phyloP scores from a whole-genome alignment of 78 protist species.

The Dictyostelium intermedium region DNA sequence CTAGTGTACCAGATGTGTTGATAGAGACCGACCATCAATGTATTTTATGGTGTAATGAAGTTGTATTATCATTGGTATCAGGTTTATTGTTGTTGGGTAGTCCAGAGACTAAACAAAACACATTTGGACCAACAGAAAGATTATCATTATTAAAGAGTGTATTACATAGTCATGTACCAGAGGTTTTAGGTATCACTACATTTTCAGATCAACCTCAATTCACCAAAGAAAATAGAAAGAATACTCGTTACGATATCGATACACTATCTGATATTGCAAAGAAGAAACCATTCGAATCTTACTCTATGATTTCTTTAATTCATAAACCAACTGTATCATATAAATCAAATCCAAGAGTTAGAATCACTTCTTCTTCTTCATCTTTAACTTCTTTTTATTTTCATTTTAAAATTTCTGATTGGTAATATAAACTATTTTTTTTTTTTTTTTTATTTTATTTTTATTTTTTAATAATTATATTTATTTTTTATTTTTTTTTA shows the following conservation, averaged over 20 bases:
- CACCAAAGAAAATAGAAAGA: background rate
- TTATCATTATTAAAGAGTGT: background rate
- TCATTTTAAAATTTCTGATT: conserved; percentile 46
- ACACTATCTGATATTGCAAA: conserved; percentile 43
- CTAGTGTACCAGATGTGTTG: conserved; percentile 70
- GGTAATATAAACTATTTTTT: background rate
- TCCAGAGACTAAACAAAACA: conserved; percentile 60
- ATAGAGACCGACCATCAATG: conserved; percentile 77
- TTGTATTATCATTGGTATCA: conserved; percentile 51
- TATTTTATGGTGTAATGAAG: conserved; percentile 82
- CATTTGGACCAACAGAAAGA: conserved; percentile 2
- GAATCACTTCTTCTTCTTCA: conserved; percentile 38
- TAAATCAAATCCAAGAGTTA: background rate
- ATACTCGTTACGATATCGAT: background rate
- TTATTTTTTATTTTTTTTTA: background rate
- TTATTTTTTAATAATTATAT: background rate
- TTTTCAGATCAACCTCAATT: background rate
- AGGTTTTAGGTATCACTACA: conserved; percentile 3
- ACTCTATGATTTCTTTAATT: conserved; percentile 1
- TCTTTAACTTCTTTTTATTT: conserved; percentile 22
- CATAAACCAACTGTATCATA: conserved; percentile 37
- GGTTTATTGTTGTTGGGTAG: conserved; percentile 7
- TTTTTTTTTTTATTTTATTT: background rate
- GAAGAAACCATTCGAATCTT: conserved; percentile 7
- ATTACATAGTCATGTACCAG: conserved; percentile 60